These are phyloP conservation scores for Diaporthe nobilis DNA, from an alignment of 2,329 filamentous ascomycete species.

Conservation along the genomic window DNA sequence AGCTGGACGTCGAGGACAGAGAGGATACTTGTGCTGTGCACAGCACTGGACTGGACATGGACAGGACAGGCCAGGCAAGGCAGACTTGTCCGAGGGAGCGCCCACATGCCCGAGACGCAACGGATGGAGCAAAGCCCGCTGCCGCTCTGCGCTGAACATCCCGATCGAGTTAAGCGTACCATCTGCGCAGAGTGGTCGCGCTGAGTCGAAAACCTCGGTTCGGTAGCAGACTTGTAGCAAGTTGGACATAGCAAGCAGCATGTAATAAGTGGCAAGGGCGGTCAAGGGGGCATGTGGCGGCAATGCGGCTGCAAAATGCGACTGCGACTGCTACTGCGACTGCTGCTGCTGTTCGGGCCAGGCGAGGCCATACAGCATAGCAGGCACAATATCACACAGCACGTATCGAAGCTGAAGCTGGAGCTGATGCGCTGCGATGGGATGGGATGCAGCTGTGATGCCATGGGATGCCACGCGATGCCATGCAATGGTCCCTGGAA, in stretches of 20 bases:
- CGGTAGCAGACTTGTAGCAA: conserved; percentile 36
- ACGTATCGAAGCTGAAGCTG: conserved; percentile 1
- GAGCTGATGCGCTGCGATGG: background rate
- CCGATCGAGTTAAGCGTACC: conserved; percentile 4
- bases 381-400: background rate
- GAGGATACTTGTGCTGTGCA: conserved; percentile 1
- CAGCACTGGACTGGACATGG: background rate
- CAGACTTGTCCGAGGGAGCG: background rate
- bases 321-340: background rate
- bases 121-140: background rate
- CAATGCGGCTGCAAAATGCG: background rate
- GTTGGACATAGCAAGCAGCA: conserved; percentile 12
- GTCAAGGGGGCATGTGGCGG: conserved; percentile 15
- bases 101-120: conserved; percentile 14
- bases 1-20: conserved; percentile 1
- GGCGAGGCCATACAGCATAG: background rate
- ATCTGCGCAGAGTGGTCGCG: background rate
- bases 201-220: conserved; percentile 29
- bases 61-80: background rate
- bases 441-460: background rate
- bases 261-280: conserved; percentile 3
- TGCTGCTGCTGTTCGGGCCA: background rate
- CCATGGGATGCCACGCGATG: background rate
- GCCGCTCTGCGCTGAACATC: conserved; percentile 1
- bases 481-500: conserved; percentile 5